phyloP scores from a whole-genome alignment of 495 filamentous ascomycete species.

The Podospora fimiseda region DNA sequence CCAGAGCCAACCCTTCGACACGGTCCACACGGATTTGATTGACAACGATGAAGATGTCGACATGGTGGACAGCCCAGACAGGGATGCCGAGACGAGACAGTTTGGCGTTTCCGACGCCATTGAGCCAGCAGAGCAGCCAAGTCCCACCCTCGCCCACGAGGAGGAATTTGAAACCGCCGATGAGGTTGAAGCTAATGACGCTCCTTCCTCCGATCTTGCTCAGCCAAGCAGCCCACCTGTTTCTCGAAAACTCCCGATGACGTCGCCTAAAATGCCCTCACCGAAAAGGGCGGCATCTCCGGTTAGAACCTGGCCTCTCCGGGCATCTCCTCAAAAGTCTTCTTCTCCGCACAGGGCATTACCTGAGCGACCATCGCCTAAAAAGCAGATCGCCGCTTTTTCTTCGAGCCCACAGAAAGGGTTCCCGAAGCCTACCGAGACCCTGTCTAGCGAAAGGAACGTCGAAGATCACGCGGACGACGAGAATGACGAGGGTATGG shows the following conservation, averaged over 20 bases:
- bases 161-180: conserved; percentile 59
- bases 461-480: conserved; percentile 16
- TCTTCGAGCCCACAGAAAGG: conserved; percentile 4
- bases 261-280: conserved; percentile 20
- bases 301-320: conserved; percentile 2
- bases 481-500: conserved; percentile 44
- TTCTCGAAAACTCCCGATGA: conserved; percentile 15
- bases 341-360: conserved; percentile 16
- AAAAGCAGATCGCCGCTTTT: neutral
- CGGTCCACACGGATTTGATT: conserved; percentile 26
- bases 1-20: conserved; percentile 48
- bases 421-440: conserved; percentile 17
- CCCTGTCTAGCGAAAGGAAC: conserved; percentile 2
- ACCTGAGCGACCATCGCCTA: conserved; percentile 19
- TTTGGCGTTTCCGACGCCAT: conserved; percentile 9
- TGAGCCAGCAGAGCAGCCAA: conserved; percentile 11
- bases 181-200: conserved; percentile 43
- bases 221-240: conserved; percentile 16
- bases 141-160: conserved; percentile 15
- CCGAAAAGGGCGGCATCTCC: conserved; percentile 21
- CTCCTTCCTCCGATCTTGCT: conserved; percentile 9
- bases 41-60: conserved; percentile 20
- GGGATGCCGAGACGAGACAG: conserved; percentile 12
- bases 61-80: conserved; percentile 17
- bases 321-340: conserved; percentile 8